phyloP scores from a whole-genome alignment of 1,284 basidiomycete genomes.

The Cystobasidium slooffiae region DNA sequence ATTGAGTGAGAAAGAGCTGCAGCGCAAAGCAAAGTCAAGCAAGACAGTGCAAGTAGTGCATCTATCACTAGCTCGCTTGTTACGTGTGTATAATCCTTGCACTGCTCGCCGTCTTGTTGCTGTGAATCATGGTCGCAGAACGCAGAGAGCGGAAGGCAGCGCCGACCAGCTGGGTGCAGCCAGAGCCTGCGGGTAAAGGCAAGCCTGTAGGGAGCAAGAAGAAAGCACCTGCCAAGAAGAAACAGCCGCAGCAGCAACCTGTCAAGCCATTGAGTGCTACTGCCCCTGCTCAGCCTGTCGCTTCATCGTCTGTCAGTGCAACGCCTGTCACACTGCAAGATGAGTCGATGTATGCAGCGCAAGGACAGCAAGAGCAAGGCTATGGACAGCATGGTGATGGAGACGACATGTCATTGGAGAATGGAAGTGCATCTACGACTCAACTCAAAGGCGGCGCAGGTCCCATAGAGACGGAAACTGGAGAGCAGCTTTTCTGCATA shows the following conservation, averaged over 20 bases:
- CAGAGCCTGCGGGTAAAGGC: slow-evolving; percentile 30
- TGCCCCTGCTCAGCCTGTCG: not conserved
- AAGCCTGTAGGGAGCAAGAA: slow-evolving; percentile 25
- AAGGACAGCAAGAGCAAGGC: not conserved
- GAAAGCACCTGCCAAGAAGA: slow-evolving; percentile 38
- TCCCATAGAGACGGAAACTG: slow-evolving; percentile 4
- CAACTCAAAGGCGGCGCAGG: not conserved
- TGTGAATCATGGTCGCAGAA: slow-evolving; percentile 25
- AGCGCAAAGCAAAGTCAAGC: not conserved
- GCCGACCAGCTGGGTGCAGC: slow-evolving; percentile 8
- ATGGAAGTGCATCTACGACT: not conserved
- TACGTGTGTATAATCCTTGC: not conserved
- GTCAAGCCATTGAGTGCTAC: slow-evolving; percentile 16
- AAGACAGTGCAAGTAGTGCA: not conserved
- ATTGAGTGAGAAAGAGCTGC: no score
- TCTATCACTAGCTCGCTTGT: no score
- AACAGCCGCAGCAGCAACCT: slow-evolving; percentile 4
- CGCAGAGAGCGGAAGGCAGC: slow-evolving; percentile 27
- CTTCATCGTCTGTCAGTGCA: not conserved
- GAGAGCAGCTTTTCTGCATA: slow-evolving; percentile 46
- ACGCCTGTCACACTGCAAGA: not conserved
- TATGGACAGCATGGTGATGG: not conserved
- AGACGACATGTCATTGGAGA: not conserved
- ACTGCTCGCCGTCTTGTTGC: not conserved
- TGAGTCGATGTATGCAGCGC: not conserved